Evolutionary conservation across 306 rosid genomes (phyloP), one percentile per base, ranked within the genome.

Genomic region (Carpinus viminea): DNA sequence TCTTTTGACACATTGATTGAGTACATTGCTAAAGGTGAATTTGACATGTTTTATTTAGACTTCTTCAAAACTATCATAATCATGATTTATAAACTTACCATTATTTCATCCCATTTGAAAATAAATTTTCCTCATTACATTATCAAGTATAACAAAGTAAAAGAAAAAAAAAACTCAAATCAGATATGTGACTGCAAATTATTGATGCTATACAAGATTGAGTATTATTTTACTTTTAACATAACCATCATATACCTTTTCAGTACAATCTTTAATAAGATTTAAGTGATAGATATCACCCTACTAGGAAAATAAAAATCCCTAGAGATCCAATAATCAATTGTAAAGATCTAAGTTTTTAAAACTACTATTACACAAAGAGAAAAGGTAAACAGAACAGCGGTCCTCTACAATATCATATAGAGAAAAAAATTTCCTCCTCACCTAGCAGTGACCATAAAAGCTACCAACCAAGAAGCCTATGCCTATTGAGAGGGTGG

Each of bases 321-420:
- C 56, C 64, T 20, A 71, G 57, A 79, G 72, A 74, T 81, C 66
- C 82, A 78, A 72, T 73, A 74, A 74, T 81, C 85, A 68, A 48
- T 75, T 68, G 61, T 68, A 66, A 61, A 61, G 45, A 78, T 83
- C 75, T 55, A 73, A 72, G 73, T 61, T 68, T 77, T 31, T 47
- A 15, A 46, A 21, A 68, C 59, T 79, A 76, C 73, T 79, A 74
- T 79, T 70, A 76, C 73, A 85, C 79, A 82, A 77, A 51, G 85
- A 78, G 45, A 77, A 70, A 65, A 48, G 74, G 56, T 56, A 74
- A 76, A 79, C 51, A 74, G 73, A 68, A 75, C 81, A 62, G 17
- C 70, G 73, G 65, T 77, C 60, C 43, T 77, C 57, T 79, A 47
- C 69, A 74, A 60, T 75, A 76, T 76, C 75, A 68, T 76, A 78